Conservation (phyloP, 345 rosid genomes). For the Arabis alpina region DNA sequence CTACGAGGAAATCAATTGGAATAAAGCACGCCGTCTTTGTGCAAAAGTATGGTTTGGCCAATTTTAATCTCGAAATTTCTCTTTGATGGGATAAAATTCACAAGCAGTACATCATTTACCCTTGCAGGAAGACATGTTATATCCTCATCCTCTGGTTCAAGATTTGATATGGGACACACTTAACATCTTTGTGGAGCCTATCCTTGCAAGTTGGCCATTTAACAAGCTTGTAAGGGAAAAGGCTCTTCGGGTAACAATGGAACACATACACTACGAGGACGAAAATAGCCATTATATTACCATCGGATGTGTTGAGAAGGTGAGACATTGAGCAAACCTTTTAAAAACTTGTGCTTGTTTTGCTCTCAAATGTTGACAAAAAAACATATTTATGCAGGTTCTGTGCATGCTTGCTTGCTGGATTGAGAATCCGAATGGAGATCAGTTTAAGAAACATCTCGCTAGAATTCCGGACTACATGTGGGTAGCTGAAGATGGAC, state of each 20-base stretch:
- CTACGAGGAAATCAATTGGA: constrained; percentile 62
- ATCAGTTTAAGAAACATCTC: constrained; percentile 59
- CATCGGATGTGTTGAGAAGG: constrained; percentile 64
- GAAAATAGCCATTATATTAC: constrained; percentile 54
- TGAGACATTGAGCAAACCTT: constrained; percentile 7
- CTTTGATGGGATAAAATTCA: background rate
- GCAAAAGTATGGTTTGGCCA: constrained; percentile 49
- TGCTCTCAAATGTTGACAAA: background rate
- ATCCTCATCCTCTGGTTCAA: constrained; percentile 58
- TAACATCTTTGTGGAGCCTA: constrained; percentile 54
- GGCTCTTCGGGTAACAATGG: constrained; percentile 55
- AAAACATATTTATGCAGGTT: constrained; percentile 28
- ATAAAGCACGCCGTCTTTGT: constrained; percentile 47
- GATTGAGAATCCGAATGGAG: constrained; percentile 66
- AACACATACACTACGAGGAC: constrained; percentile 73
- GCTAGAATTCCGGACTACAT: constrained; percentile 57
- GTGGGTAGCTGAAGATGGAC: constrained; percentile 76
- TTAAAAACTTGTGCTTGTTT: background rate
- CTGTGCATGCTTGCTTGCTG: constrained; percentile 64
- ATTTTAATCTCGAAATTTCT: background rate
- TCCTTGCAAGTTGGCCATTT: constrained; percentile 59
- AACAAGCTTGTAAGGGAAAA: constrained; percentile 50
- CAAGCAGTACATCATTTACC: background rate
- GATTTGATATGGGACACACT: constrained; percentile 63
- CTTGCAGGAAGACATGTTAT: constrained; percentile 63